These are phyloP conservation scores for Russula vinacea DNA, from an alignment of 768 basidiomycete genomes.

Conservation along the genomic window DNA sequence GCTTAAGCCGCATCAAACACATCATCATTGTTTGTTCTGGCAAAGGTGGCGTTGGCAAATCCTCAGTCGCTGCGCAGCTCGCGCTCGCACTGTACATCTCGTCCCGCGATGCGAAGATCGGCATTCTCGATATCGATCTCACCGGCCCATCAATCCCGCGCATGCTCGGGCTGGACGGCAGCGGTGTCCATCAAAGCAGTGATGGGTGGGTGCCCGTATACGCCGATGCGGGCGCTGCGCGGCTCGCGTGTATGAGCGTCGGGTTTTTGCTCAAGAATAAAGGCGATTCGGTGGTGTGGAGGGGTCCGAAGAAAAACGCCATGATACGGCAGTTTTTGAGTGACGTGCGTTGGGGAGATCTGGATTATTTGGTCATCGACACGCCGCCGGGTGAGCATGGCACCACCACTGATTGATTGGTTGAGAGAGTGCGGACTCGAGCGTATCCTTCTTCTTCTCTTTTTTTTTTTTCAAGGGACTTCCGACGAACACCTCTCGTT, in stretches of 20 bases:
- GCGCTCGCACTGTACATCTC: conserved; percentile 80
- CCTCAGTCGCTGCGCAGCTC: conserved; percentile 89
- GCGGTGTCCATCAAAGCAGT: conserved; percentile 87
- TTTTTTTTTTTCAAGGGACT: conserved; percentile 66
- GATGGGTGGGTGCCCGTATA: conserved; percentile 99
- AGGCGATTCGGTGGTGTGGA: conserved; percentile 94
- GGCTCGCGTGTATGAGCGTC: conserved; percentile 94
- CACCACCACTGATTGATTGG: not conserved
- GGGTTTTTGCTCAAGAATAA: conserved; percentile 89
- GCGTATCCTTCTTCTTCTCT: too few species aligned
- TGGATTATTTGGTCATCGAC: conserved; percentile 92
- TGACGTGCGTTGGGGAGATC: conserved; percentile 92
- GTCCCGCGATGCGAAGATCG: conserved; percentile 65
- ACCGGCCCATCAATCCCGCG: conserved; percentile 94
- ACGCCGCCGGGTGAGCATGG: conserved; percentile 86
- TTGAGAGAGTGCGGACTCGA: not conserved
- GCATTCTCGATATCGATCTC: conserved; percentile 91
- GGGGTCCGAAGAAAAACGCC: conserved; percentile 97
- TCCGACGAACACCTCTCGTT: conserved; percentile 98
- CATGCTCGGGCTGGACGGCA: conserved; percentile 87
- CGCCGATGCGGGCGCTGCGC: conserved; percentile 70
- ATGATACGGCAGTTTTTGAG: conserved; percentile 96
- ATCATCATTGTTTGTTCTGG: conserved; percentile 93
- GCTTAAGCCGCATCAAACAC: conserved; percentile 71
- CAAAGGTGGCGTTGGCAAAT: conserved; percentile 98